A percentile compares a stretch with the other conserved stretches of the same genome.
Conservation (phyloP, 805 yeast species). For the Danielia reshetovae region DNA sequence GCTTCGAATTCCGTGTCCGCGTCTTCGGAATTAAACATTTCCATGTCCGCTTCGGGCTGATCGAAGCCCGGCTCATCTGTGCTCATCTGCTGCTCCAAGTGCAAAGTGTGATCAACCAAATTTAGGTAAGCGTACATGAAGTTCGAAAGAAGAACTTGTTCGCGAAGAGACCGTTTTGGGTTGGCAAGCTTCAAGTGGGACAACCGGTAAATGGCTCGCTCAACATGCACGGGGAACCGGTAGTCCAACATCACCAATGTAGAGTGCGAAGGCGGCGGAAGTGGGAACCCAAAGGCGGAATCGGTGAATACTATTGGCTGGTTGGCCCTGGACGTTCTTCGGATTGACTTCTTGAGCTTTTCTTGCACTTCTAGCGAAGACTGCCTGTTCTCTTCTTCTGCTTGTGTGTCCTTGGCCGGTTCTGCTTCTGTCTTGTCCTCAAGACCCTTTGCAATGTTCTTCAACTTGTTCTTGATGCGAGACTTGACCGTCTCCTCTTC, state of each 20-base stretch:
- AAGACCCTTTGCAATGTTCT: conserved; percentile 13
- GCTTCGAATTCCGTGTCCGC: conserved; percentile 17
- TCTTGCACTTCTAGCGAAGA: conserved; percentile 41
- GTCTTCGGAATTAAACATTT: conserved; percentile 14
- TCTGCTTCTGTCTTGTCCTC: conserved; percentile 11
- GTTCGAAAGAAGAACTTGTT: conserved; percentile 88
- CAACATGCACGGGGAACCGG: conserved; percentile 91
- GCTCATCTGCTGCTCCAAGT: conserved; percentile 57
- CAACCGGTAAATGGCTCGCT: conserved; percentile 88
- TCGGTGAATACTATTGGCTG: conserved; percentile 54
- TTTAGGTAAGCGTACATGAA: conserved; percentile 97
- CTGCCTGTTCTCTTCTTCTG: conserved; percentile 20
- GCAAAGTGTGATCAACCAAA: conserved; percentile 86
- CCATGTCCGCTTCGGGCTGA: conserved; percentile 14
- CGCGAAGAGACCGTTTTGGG: conserved; percentile 84
- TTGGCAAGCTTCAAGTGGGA: conserved; percentile 93
- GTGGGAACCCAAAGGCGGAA: conserved; percentile 83
- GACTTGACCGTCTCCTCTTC: conserved; percentile 10
- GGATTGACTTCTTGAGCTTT: conserved; percentile 39
- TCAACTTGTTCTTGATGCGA: conserved; percentile 14
- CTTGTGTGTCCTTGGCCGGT: conserved; percentile 1
- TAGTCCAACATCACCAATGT: conserved; percentile 78
- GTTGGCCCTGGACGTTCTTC: conserved; percentile 38
- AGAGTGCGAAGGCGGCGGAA: conserved; percentile 75
- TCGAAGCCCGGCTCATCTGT: conserved; percentile 14